Base-by-base conservation (phyloP, 2,329 filamentous ascomycete genomes). In the Trichoderma gracile region DNA sequence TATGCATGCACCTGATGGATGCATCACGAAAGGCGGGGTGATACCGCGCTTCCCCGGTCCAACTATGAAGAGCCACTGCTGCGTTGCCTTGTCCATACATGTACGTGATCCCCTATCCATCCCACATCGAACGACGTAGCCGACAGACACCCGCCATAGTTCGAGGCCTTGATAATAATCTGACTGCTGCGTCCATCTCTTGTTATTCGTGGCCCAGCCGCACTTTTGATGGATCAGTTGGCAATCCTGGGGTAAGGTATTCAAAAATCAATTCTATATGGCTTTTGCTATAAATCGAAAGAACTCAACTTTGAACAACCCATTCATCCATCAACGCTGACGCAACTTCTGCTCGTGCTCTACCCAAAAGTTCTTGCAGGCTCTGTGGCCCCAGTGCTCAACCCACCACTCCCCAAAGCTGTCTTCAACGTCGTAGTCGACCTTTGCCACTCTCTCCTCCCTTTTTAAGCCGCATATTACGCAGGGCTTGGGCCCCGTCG, bases 361-460 rank as follows among this genome's bases (percentile, higher is more conserved):
- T 65, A 89, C 79, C 94, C 94, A 98, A 73, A 97, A 97, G 67
- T 90, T 89, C 74, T 86, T 86, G 77, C 94, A 98, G 21, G 86
- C 85, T 67, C 86, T 80, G 76, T 93, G 90, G 0, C 89, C 92
- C 89, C 92, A 93, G 75, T 94, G 89, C 52, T 97, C 93, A 47
- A 90, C 82, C 94, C 94, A 98, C 92, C 93, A 98, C 79, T 98
- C 94, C 14, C 92, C 93, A 80, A 97, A 97, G 74, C 90, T 93
- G 75, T 98, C 94, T 71, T 94, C 88, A 9, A 96, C 86, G 27
- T 88, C 83, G 59, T 88, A 80, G 72, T 96, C 93, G 40, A 95
- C 84, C 72, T 88, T 92, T 21, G 79, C 76, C 12, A 97, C 82
- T 56, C 94, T 84, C 78, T 98, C 94, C 46, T 97, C 92, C 68